Conservation (phyloP, 371 early-diverging fungal species). For the Pancytospora epiphaga region DNA sequence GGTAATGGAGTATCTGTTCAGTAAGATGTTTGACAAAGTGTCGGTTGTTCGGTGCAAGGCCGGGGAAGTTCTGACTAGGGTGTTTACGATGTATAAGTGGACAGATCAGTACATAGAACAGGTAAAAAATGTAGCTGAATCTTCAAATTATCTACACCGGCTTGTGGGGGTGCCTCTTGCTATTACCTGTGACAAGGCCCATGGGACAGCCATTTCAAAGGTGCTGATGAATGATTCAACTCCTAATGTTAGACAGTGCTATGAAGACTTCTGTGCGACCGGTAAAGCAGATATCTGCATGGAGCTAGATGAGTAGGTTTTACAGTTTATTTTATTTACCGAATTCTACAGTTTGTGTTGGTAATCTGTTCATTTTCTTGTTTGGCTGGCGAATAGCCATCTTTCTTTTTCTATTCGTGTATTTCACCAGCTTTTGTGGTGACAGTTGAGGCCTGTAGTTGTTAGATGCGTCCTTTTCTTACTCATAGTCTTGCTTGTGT, state of each 20-base stretch:
- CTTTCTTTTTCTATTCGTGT: too few species aligned
- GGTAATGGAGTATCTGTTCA: background rate
- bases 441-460: background rate
- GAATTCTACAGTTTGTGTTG: too few species aligned
- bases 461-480: background rate
- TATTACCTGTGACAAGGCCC: constrained; percentile 3
- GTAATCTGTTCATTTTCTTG: too few species aligned
- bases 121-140: background rate
- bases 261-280: constrained; percentile 1
- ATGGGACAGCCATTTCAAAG: background rate
- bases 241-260: constrained; percentile 4
- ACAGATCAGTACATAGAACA: background rate
- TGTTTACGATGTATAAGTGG: constrained; percentile 1
- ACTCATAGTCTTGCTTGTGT: background rate
- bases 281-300: background rate
- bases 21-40: background rate
- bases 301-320: background rate
- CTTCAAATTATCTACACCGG: constrained; percentile 21
- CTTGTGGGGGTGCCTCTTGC: constrained; percentile 1
- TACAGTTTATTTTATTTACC: too few species aligned
- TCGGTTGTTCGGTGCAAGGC: constrained; percentile 12
- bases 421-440: background rate
- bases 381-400: too few species aligned
- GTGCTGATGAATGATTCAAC: constrained; percentile 5
- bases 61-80: background rate